phyloP scores from a whole-genome alignment of 2,329 filamentous ascomycete genomes.

The Keithomyces neogunnii region DNA sequence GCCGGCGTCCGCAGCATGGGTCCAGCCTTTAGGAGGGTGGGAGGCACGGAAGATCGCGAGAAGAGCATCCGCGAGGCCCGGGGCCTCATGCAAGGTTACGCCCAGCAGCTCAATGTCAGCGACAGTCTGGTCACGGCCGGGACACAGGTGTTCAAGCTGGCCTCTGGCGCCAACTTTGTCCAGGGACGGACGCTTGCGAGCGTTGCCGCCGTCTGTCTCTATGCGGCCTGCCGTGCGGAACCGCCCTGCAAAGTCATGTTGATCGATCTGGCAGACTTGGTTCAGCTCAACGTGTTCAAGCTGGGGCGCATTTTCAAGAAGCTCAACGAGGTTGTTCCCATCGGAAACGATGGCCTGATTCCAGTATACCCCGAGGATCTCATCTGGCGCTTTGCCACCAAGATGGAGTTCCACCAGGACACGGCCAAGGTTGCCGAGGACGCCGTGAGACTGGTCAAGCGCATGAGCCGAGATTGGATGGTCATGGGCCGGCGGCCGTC shows the following conservation, averaged over 20 bases:
- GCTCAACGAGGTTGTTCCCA: conserved; percentile 61
- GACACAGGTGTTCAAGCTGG: conserved; percentile 68
- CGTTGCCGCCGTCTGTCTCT: conserved; percentile 85
- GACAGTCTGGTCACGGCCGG: conserved; percentile 57
- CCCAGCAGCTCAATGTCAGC: conserved; percentile 48
- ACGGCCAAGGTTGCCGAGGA: conserved; percentile 82
- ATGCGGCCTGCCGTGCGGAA: conserved; percentile 75
- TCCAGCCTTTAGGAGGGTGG: conserved; percentile 51
- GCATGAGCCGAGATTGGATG: conserved; percentile 98
- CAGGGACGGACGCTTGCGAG: conserved; percentile 79
- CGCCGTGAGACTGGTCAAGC: conserved; percentile 75
- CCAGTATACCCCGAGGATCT: conserved; percentile 81
- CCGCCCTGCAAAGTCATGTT: conserved; percentile 80
- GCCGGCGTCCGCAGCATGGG: conserved; percentile 64
- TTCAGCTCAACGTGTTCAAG: conserved; percentile 80
- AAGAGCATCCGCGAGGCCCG: conserved; percentile 51
- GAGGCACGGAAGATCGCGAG: conserved; percentile 50
- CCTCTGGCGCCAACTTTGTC: conserved; percentile 66
- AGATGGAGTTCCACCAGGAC: conserved; percentile 80
- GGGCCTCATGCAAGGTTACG: conserved; percentile 54
- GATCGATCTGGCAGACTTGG: conserved; percentile 86
- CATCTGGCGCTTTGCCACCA: conserved; percentile 82
- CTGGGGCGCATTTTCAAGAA: conserved; percentile 86
- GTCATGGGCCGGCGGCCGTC: conserved; percentile 87
- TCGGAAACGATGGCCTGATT: conserved; percentile 55